Percentiles rank a stretch among this genome's conserved stretches.
Evolutionary conservation across 345 rosid genomes (phyloP).

Genomic region (Abelmoschus esculentus): DNA sequence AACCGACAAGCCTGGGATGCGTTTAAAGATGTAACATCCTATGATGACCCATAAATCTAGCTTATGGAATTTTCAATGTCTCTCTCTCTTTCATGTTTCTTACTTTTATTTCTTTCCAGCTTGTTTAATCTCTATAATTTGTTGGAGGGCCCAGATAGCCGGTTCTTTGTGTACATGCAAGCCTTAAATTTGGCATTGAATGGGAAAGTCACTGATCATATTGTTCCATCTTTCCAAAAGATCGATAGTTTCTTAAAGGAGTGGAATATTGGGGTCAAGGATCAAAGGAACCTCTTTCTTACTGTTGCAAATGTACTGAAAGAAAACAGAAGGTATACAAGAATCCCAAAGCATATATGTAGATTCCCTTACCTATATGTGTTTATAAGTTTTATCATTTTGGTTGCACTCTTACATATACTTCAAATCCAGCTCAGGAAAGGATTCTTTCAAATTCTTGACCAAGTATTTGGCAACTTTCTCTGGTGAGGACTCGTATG

Average conservation of each 20-base stretch:
- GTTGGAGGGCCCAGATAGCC: constrained; percentile 54
- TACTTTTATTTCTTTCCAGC: constrained; percentile 28
- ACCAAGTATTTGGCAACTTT: constrained; percentile 83
- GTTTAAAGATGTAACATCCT: constrained; percentile 70
- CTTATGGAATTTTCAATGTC: not conserved
- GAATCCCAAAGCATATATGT: not conserved
- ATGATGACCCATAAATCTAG: not conserved
- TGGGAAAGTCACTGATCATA: constrained; percentile 71
- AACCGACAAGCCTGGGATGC: constrained; percentile 74
- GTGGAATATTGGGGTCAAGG: constrained; percentile 75
- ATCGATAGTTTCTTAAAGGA: constrained; percentile 87
- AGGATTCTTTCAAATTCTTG: constrained; percentile 67
- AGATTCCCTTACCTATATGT: not conserved
- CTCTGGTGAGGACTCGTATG: constrained; percentile 56
- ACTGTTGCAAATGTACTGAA: constrained; percentile 54
- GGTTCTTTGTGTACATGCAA: constrained; percentile 77
- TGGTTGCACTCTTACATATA: not conserved
- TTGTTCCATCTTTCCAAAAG: constrained; percentile 67
- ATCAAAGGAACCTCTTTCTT: constrained; percentile 80
- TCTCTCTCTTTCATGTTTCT: not conserved
- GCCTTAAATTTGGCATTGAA: constrained; percentile 54
- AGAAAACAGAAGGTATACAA: constrained; percentile 68
- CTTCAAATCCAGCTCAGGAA: constrained; percentile 43
- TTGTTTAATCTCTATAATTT: constrained; percentile 92
- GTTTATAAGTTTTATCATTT: not conserved